These are phyloP conservation scores for Pyrenophora tritici-repentis DNA, from an alignment of 2,329 filamentous ascomycete species.

Conservation along the genomic window DNA sequence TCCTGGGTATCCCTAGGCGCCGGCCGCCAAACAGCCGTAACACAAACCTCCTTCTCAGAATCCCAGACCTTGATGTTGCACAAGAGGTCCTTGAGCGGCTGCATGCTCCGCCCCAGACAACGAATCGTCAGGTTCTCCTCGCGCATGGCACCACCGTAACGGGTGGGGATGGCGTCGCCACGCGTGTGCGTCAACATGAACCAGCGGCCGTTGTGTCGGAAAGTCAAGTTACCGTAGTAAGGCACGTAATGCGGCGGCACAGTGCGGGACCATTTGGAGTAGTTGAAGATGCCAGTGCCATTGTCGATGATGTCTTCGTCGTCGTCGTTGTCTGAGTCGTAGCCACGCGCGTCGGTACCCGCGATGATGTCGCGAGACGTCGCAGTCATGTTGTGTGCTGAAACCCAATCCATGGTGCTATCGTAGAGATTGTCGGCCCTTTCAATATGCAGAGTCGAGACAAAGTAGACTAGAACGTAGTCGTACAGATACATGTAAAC, in stretches of 20 bases:
- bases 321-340: not conserved
- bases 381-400: constrained; percentile 48
- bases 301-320: constrained; percentile 26
- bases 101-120: constrained; percentile 55
- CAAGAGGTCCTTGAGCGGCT: constrained; percentile 56
- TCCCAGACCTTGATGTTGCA: constrained; percentile 52
- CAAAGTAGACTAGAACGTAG: too few relatives aligned
- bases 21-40: constrained; percentile 55
- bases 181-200: constrained; percentile 47
- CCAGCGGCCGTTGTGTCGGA: constrained; percentile 50
- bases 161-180: constrained; percentile 18
- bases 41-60: constrained; percentile 48
- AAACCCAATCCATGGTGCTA: constrained; percentile 52
- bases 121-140: constrained; percentile 34
- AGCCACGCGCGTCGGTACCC: constrained; percentile 35
- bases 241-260: constrained; percentile 57
- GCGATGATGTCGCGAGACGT: constrained; percentile 47
- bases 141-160: not conserved
- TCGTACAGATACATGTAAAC: too few relatives aligned
- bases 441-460: constrained; percentile 48
- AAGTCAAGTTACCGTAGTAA: constrained; percentile 52
- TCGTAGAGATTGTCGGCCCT: constrained; percentile 52
- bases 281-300: constrained; percentile 52
- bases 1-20: constrained; percentile 19
- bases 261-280: constrained; percentile 54